Evolutionary conservation across 2,329 filamentous ascomycete species (phyloP).

Genomic region (Proliferodiscus dingleyae): DNA sequence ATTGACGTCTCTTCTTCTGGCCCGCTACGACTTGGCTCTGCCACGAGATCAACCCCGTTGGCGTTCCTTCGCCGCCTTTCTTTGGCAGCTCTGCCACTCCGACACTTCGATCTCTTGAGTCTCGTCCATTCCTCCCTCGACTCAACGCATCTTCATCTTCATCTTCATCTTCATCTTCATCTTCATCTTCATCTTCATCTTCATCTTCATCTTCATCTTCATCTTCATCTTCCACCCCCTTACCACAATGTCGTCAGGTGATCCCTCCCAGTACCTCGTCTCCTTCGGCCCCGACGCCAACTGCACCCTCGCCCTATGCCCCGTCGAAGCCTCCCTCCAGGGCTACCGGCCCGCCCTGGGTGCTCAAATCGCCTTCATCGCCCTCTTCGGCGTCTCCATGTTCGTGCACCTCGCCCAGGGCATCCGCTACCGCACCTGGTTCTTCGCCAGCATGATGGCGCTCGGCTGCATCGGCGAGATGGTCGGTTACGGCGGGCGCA

Average conservation of each 20-base stretch:
- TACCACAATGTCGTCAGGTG: slow-evolving; percentile 3
- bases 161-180: no score
- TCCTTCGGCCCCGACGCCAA: slow-evolving; percentile 6
- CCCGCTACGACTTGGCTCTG: slow-evolving; percentile 1
- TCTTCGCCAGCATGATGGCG: slow-evolving; percentile 42
- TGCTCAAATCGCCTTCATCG: slow-evolving; percentile 49
- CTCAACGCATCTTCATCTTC: slow-evolving; percentile 1
- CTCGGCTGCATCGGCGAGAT: slow-evolving; percentile 48
- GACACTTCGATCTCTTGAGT: slow-evolving; percentile 2
- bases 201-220: no score
- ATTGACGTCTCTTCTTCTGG: slow-evolving; percentile 2
- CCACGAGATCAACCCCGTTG: slow-evolving; percentile 7
- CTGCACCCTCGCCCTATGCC: slow-evolving; percentile 33
- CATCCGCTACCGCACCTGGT: slow-evolving; percentile 47
- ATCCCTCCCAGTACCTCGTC: slow-evolving; percentile 8
- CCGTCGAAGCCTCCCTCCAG: slow-evolving; percentile 27
- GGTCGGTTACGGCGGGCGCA: slow-evolving; percentile 51
- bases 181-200: no score
- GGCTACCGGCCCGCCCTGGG: slow-evolving; percentile 53
- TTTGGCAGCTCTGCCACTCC: slow-evolving; percentile 6
- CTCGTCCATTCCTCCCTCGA: slow-evolving; percentile 6
- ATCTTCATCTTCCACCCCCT: no score
- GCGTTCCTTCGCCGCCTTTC: slow-evolving; percentile 5
- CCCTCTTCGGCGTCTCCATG: slow-evolving; percentile 42
- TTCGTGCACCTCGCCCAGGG: slow-evolving; percentile 40